Evolutionary conservation across 192 early-diverging fungal genomes (phyloP), one percentile per base, ranked within the genome.

Genomic region (Powellomyces hirtus): DNA sequence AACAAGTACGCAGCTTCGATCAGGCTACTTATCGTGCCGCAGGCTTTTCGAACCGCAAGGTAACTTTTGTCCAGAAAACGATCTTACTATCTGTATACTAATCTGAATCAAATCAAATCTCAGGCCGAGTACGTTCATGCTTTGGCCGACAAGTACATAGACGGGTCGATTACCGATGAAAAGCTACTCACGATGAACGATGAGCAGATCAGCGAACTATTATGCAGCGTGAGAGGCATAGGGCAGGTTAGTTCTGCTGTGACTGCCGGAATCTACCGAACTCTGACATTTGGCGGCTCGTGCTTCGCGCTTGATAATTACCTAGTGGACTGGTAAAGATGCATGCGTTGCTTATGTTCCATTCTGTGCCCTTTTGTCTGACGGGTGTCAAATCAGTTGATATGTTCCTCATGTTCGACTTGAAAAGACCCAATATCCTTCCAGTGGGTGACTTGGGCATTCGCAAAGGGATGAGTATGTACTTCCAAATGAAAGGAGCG

Each of bases 361-460:
- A n/a, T n/a, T 18, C 64, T 33, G 31, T n/a, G 20, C 36, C n/a
- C 30, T 35, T 4, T 55, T 3, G 40, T 56, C 0, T 49, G 26
- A 35, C n/a, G n/a, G n/a, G n/a, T n/a, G n/a, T n/a, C n/a, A n/a
- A n/a, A n/a, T 22, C 86, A 1, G 88, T 84, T 7, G 85, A 90
- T 62, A 91, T 89, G 89, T 89, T 89, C 59, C 72, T 89, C 29
- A 89, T 91, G 77, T 89, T 91, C 64, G 79, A 90, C 44, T 66
- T 91, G 6, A 75, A 84, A 62, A 82, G 86, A 36, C 85, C 89
- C 0, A 84, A 91, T 68, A 79, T 91, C 20, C 78, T 91, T 14
- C 90, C 90, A 0, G 77, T 85, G 16, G 68, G 83, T 27, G 90
- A 91, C 53, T 57, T 86, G 52, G 89, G 82, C 22, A 72, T 91